These are phyloP conservation scores for Cladophialophora exuberans DNA, from an alignment of 2,329 filamentous ascomycete species.

Conservation along the genomic window DNA sequence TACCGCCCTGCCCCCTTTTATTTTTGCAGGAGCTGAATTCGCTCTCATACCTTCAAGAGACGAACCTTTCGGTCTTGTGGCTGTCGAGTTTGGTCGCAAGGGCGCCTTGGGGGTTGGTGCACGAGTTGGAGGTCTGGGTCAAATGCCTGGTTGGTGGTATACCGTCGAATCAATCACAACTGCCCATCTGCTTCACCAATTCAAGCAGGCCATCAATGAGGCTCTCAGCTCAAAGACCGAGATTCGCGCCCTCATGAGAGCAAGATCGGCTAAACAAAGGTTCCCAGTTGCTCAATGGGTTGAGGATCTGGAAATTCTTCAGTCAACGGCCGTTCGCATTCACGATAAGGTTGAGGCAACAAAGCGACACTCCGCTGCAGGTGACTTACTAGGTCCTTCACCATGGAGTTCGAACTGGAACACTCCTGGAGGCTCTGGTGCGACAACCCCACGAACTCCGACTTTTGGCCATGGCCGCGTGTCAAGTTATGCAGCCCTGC, in stretches of 20 bases:
- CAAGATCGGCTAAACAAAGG: constrained; percentile 65
- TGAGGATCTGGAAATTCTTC: constrained; percentile 65
- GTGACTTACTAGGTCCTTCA: constrained; percentile 14
- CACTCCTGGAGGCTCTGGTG: constrained; percentile 20
- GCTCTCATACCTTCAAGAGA: constrained; percentile 70
- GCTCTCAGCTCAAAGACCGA: constrained; percentile 62
- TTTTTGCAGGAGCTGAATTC: constrained; percentile 70
- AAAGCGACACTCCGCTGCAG: constrained; percentile 28
- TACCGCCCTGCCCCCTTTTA: constrained; percentile 66
- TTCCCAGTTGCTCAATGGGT: constrained; percentile 71
- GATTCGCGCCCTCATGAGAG: constrained; percentile 65
- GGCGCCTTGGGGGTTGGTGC: constrained; percentile 69
- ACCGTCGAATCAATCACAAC: constrained; percentile 68
- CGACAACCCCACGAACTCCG: constrained; percentile 40
- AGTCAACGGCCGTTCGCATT: constrained; percentile 62
- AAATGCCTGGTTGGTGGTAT: constrained; percentile 72
- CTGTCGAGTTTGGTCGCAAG: constrained; percentile 70
- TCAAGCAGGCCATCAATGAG: constrained; percentile 65
- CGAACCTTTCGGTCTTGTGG: constrained; percentile 70
- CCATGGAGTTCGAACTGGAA: too few species aligned
- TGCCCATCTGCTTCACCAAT: constrained; percentile 65
- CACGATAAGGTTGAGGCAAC: constrained; percentile 50
- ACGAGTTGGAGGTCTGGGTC: constrained; percentile 68
- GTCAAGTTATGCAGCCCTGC: constrained; percentile 37
- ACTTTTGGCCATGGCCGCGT: constrained; percentile 38